Base-by-base conservation (phyloP, 179 eudicot genomes). In the Monotropa hypopitys region DNA sequence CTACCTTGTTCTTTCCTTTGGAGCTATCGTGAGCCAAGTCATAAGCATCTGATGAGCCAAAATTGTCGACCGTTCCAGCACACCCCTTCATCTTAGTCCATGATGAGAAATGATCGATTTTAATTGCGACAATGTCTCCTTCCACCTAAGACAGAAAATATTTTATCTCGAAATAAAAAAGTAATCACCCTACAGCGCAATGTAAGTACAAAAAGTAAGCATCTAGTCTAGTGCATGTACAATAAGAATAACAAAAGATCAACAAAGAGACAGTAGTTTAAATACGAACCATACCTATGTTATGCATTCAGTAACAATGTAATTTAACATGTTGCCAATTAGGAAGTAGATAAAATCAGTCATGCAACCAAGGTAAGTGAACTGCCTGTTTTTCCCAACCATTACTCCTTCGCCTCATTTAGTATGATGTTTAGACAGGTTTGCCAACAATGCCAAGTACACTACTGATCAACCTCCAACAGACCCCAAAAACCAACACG, bases 31-130 rank as follows among this genome's bases (percentile, higher is more conserved):
- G 54, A 74, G 28, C 80, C 11, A 76, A 53, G 33, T 78, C 86
- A 57, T 81, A 72, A 61, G 75, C 88, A 43, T 86, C 85, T 18
- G 51, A 45, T 5, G 79, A 33, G 32, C 75, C 78, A 81, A 84
- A 61, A 81, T 4, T 72, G 72, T 81, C 84, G 54, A 75, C 68
- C 63, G 81, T 53, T 23, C 86, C 97, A 45, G 30, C 56, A 50
- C 87, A 84, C 49, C 94, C 97, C 85, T 91, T 95, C 95, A 95
- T 88, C 86, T 79, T 91, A 76, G 88, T 78, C 99, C 99, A 95
- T 33, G 79, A 66, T 16, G 80, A 86, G 75, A 90, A 84, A 76
- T 88, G 88, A 81, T 95, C 97, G 78, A 95, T 81, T 85, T 84
- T 87, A 73, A 95, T 80, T 45, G 90, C 97, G 75, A 95, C 97